Conservation (phyloP, 805 yeast genomes). For the Jamesozyma hellenica region DNA sequence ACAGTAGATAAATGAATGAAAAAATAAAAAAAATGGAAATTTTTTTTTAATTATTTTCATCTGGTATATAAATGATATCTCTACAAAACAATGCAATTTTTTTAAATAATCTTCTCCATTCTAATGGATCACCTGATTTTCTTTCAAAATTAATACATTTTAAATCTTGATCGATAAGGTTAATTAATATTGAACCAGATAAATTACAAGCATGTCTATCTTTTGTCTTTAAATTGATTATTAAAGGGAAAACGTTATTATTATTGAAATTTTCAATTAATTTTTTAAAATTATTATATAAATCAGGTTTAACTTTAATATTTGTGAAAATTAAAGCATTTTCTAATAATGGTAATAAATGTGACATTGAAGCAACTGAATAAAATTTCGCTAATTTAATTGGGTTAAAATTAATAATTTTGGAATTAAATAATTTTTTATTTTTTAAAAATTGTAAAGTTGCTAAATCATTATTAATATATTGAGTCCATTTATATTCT, state of each 20-base stretch:
- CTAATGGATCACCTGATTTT: conserved; percentile 57
- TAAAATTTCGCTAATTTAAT: conserved; percentile 25
- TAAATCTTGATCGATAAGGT: conserved; percentile 31
- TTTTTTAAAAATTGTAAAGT: conserved; percentile 17
- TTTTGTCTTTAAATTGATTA: conserved; percentile 31
- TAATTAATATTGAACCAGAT: conserved; percentile 38
- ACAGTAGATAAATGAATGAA: not conserved
- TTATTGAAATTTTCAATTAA: conserved; percentile 7
- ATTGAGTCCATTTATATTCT: conserved; percentile 18
- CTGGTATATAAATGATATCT: conserved; percentile 43
- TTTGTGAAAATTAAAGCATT: conserved; percentile 19
- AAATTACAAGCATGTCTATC: conserved; percentile 39
- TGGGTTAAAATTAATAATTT: conserved; percentile 14
- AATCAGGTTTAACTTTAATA: conserved; percentile 18
- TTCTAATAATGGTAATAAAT: conserved; percentile 23
- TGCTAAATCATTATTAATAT: conserved; percentile 20
- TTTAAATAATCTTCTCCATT: conserved; percentile 62
- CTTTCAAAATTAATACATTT: conserved; percentile 47
- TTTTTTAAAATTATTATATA: conserved; percentile 14
- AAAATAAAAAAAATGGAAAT: not conserved
- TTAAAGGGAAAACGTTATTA: conserved; percentile 30
- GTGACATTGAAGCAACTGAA: conserved; percentile 19
- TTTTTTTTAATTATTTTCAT: too few species aligned
- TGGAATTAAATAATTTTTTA: conserved; percentile 1
- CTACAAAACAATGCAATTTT: conserved; percentile 46